These are phyloP conservation scores for Candida taoyuanica DNA, from an alignment of 805 yeast genomes.

Conservation along the genomic window DNA sequence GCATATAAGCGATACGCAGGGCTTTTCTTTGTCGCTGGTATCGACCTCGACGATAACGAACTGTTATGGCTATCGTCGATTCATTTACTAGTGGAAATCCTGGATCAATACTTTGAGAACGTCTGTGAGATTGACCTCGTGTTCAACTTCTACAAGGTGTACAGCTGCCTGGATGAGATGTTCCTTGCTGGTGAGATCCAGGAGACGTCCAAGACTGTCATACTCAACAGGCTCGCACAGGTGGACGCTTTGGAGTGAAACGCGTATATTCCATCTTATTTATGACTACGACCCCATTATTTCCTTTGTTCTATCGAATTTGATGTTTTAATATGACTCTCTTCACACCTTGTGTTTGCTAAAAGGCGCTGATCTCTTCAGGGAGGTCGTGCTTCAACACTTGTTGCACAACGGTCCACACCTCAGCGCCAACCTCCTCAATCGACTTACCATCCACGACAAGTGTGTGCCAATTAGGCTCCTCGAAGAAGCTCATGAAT, in stretches of 20 bases:
- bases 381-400: conserved; percentile 6
- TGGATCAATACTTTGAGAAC: conserved; percentile 81
- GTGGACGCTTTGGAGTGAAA: conserved; percentile 56
- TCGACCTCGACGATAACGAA: conserved; percentile 78
- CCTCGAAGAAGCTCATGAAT: conserved; percentile 46
- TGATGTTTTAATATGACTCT: no score
- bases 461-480: conserved; percentile 40
- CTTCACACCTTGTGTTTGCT: not conserved
- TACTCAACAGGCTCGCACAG: conserved; percentile 59
- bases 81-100: conserved; percentile 82
- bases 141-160: conserved; percentile 83
- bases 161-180: conserved; percentile 79
- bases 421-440: conserved; percentile 45
- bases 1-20: conserved; percentile 93
- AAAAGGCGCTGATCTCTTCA: conserved; percentile 13
- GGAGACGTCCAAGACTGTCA: conserved; percentile 69
- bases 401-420: conserved; percentile 36
- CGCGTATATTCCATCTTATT: not conserved
- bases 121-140: conserved; percentile 90
- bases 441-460: conserved; percentile 57
- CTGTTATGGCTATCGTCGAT: conserved; percentile 76
- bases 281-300: not conserved
- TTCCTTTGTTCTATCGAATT: not conserved
- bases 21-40: conserved; percentile 76
- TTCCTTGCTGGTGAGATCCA: conserved; percentile 88